Percentiles rank a stretch among this genome's conserved stretches.
Conservation (phyloP, 345 rosid species). For the Salix exigua region DNA sequence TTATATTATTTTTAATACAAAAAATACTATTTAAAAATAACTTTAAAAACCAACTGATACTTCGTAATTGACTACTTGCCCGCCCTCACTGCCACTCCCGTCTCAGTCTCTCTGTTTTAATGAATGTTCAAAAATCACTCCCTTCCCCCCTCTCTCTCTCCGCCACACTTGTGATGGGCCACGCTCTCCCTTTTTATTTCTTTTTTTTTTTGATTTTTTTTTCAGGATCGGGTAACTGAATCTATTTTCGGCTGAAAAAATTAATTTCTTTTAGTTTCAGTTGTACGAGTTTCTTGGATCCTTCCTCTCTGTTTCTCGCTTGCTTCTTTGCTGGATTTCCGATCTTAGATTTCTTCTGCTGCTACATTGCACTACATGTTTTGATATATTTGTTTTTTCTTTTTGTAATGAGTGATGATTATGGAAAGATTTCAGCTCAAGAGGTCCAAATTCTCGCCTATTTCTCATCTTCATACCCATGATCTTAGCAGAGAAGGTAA, state of each 20-base stretch:
- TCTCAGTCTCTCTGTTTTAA: conserved; percentile 31
- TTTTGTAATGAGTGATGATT: conserved; percentile 23
- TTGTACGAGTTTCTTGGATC: conserved; percentile 22
- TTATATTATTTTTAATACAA: too few relatives aligned
- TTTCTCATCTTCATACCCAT: conserved; percentile 30
- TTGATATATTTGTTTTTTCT: neutral
- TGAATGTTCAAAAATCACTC: conserved; percentile 63
- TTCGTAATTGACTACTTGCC: conserved; percentile 22
- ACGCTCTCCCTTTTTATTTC: conserved; percentile 10
- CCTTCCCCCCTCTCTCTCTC: conserved; percentile 4
- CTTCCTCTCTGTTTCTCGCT: conserved; percentile 22
- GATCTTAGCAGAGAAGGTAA: conserved; percentile 35
- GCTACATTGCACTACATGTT: conserved; percentile 1
- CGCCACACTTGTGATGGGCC: neutral
- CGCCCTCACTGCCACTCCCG: conserved; percentile 21
- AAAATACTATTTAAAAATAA: too few relatives aligned
- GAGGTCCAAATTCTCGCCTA: conserved; percentile 28
- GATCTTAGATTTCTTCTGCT: conserved; percentile 32
- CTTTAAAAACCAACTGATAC: too few relatives aligned
- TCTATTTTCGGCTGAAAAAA: neutral
- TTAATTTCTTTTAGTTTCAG: neutral
- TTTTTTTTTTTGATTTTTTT: neutral
- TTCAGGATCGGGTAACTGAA: conserved; percentile 24
- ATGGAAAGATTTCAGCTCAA: conserved; percentile 50
- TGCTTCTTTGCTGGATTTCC: conserved; percentile 13